Percentiles rank a stretch among this genome's conserved stretches.
These are phyloP conservation scores for Teratosphaeriaceae sp. DNA, from an alignment of 2,329 filamentous ascomycete species.

Conservation along the genomic window DNA sequence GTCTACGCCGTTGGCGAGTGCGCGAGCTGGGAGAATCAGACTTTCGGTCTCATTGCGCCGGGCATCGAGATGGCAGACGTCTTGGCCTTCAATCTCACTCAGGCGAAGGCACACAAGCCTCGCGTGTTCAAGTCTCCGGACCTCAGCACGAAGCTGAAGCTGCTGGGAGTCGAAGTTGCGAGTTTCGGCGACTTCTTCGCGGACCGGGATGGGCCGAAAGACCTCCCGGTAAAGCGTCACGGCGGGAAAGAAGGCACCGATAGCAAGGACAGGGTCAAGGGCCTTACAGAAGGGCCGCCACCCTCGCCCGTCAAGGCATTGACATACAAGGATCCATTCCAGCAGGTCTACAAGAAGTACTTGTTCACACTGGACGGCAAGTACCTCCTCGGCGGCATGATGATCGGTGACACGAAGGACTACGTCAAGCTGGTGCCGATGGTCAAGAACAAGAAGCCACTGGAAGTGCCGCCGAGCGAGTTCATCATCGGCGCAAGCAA, in stretches of 20 bases:
- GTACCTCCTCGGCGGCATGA: slow-evolving; percentile 90
- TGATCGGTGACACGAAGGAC: slow-evolving; percentile 89
- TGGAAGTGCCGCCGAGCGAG: slow-evolving; percentile 72
- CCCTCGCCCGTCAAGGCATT: slow-evolving; percentile 68
- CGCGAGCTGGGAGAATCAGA: slow-evolving; percentile 80
- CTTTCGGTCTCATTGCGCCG: slow-evolving; percentile 81
- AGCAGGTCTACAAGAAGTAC: slow-evolving; percentile 88
- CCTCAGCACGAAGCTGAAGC: slow-evolving; percentile 84
- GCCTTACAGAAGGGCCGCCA: slow-evolving; percentile 48
- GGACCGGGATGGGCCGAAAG: slow-evolving; percentile 72
- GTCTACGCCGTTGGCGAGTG: slow-evolving; percentile 90
- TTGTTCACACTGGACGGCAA: slow-evolving; percentile 85
- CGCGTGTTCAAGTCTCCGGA: slow-evolving; percentile 74
- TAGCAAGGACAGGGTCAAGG: slow-evolving; percentile 43
- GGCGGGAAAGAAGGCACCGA: slow-evolving; percentile 37
- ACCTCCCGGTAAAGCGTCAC: slow-evolving; percentile 55
- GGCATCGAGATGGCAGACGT: slow-evolving; percentile 92
- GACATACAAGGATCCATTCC: slow-evolving; percentile 84
- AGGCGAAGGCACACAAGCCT: slow-evolving; percentile 64
- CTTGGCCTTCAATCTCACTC: slow-evolving; percentile 82
- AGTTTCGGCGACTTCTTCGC: slow-evolving; percentile 94
- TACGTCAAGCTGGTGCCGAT: slow-evolving; percentile 84
- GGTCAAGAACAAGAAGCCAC: slow-evolving; percentile 73
- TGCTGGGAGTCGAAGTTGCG: slow-evolving; percentile 84
- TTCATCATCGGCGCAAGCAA: slow-evolving; percentile 75